Evolutionary conservation across 2,329 filamentous ascomycete genomes (phyloP).

Genomic region (Fusarium neocosmosporiellum): DNA sequence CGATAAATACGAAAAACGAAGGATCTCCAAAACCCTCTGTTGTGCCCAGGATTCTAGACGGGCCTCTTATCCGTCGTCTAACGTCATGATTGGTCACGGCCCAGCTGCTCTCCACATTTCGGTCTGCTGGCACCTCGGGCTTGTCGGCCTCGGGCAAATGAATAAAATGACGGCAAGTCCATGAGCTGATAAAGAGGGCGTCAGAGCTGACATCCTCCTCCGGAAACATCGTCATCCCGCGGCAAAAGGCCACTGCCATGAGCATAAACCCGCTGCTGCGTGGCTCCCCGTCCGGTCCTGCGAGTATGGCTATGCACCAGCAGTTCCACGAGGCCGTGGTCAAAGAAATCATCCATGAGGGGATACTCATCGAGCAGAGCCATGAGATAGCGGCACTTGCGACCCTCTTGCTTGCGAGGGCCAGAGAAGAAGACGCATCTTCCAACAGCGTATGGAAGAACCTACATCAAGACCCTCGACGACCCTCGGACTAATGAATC

Average conservation of each 20-base stretch:
- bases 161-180: constrained; percentile 21
- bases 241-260: background rate
- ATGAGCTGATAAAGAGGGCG: constrained; percentile 12
- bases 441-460: constrained; percentile 27
- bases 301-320: constrained; percentile 2
- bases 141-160: constrained; percentile 23
- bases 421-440: constrained; percentile 11
- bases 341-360: constrained; percentile 13
- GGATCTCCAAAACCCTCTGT: background rate
- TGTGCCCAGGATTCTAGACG: constrained; percentile 29
- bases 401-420: constrained; percentile 14
- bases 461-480: background rate
- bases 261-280: constrained; percentile 3
- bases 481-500: constrained; percentile 12
- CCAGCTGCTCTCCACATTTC: constrained; percentile 10
- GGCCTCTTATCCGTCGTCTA: constrained; percentile 2
- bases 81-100: constrained; percentile 9
- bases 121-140: constrained; percentile 19
- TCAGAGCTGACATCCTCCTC: constrained; percentile 16
- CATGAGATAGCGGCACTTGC: constrained; percentile 21
- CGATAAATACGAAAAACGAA: constrained; percentile 19
- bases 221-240: constrained; percentile 11
- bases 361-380: constrained; percentile 11
- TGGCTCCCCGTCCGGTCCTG: background rate
- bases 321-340: constrained; percentile 16